A percentile compares a stretch with the other conserved stretches of the same genome.
Conservation (phyloP, 805 yeast species). For the Teunomyces kruisii region DNA sequence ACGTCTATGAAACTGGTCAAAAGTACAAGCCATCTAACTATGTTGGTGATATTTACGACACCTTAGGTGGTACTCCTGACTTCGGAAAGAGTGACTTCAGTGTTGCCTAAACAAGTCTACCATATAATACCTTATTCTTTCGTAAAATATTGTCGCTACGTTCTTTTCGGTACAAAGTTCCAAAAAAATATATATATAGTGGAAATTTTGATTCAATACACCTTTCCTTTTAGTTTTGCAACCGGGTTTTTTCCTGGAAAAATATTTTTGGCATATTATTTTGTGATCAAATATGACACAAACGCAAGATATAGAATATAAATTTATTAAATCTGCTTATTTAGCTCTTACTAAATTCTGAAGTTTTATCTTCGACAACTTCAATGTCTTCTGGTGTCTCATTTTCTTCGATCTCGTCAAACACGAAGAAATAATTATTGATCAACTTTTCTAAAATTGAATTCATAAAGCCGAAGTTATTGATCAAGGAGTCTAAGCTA, state of each 20-base stretch:
- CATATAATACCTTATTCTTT: background rate
- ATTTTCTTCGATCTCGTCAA: conserved; percentile 18
- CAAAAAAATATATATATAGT: background rate
- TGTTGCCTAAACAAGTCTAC: conserved; percentile 16
- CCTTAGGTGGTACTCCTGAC: conserved; percentile 48
- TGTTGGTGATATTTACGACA: conserved; percentile 59
- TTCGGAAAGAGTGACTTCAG: conserved; percentile 32
- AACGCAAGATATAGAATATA: too few relatives aligned
- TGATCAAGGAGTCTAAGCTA: conserved; percentile 44
- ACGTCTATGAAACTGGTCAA: conserved; percentile 29
- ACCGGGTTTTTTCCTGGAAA: background rate
- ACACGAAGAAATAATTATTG: conserved; percentile 39
- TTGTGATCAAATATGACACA: background rate
- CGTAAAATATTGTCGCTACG: too few relatives aligned
- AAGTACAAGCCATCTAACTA: conserved; percentile 49
- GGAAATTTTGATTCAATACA: background rate
- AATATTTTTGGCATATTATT: too few relatives aligned
- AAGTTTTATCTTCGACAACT: background rate
- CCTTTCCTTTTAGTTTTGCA: background rate
- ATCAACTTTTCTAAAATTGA: conserved; percentile 52
- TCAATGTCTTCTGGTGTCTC: background rate
- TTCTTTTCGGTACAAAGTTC: background rate
- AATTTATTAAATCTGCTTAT: too few relatives aligned
- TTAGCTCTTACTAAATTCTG: background rate
- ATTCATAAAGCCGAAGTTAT: conserved; percentile 56